Percentiles rank a stretch among this genome's conserved stretches.
Conservation (phyloP, 1,284 basidiomycete genomes). For the Ustilago nuda region DNA sequence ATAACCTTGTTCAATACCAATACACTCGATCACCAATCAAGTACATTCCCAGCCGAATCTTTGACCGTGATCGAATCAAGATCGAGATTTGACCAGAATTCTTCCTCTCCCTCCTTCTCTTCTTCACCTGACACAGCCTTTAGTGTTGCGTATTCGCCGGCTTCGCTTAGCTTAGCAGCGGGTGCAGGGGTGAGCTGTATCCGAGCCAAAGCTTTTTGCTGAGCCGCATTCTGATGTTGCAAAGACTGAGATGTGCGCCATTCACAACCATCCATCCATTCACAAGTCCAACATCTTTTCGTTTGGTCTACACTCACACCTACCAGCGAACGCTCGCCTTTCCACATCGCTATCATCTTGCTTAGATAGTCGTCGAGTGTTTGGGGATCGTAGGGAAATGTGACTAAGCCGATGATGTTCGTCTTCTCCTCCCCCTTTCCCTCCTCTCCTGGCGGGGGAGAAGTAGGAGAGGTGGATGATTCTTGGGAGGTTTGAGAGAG, state of each 20-base stretch:
- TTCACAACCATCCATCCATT: slow-evolving; percentile 62
- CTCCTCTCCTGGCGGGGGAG: background rate
- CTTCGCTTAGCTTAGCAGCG: background rate
- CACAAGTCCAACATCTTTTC: slow-evolving; percentile 57
- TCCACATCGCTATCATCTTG: slow-evolving; percentile 50
- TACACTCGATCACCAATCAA: slow-evolving; percentile 30
- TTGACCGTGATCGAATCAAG: slow-evolving; percentile 18
- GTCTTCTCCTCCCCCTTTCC: background rate
- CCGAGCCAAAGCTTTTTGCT: background rate
- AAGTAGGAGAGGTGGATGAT: background rate
- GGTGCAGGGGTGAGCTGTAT: background rate
- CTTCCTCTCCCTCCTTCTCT: slow-evolving; percentile 17
- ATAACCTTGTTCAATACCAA: background rate
- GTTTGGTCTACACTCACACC: slow-evolving; percentile 52
- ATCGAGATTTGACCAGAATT: slow-evolving; percentile 40
- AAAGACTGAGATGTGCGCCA: slow-evolving; percentile 46
- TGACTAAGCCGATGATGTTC: slow-evolving; percentile 39
- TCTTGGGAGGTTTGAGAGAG: slow-evolving; percentile 4
- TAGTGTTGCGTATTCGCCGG: background rate
- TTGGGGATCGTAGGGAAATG: slow-evolving; percentile 32
- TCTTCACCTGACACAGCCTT: background rate
- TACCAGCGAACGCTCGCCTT: slow-evolving; percentile 35
- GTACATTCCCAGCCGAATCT: slow-evolving; percentile 26
- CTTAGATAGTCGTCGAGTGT: slow-evolving; percentile 45
- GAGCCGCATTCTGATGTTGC: background rate